Evolutionary conservation across 192 early-diverging fungal genomes (phyloP), one percentile per base, ranked within the genome.

Genomic region (Umbelopsis sp.): DNA sequence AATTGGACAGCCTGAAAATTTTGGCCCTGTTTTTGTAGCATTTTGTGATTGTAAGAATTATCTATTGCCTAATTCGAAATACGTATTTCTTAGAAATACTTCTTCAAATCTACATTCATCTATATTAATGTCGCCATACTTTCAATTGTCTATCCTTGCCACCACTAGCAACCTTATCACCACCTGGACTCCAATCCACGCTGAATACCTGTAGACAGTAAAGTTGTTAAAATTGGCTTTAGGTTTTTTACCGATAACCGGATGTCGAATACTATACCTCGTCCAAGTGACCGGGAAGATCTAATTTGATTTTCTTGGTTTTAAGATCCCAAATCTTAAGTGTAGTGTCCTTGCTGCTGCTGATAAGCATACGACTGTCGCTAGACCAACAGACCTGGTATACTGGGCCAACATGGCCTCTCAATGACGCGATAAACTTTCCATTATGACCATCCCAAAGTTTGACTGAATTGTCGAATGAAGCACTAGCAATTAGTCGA

Each of bases 401-500:
- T 11, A 99, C 97, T 2, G 95, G 93, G 36, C 93, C 91, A 21
- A 99, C 97, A 74, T 99, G 97, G 32, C 97, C 97, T 24, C 95
- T 87, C 29, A 99, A 86, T 47, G 96, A 95, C 7, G 92, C 86
- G 66, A 98, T 83, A 73, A 98, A 99, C 85, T 90, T 91, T 71
- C 97, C 97, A 0, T 88, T 93, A 10, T 72, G 59, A 29, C 92
- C 94, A 78, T 99, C 96, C 97, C 97, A 99, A 24, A 99, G 80
- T 81, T 99, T 99, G 50, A 99, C 95, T 49, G 91, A 92, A 80
- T 99, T 99, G 80, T 99, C 97, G 71, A 98, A 99, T 62, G 92
- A 91, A 8, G 95, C 97, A 74, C 92, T 94, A 31, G 97, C 96
- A 79, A 99, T 80, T 50, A 85, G 82, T 6, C 91, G 82, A 29